phyloP scores from a whole-genome alignment of 2,329 filamentous ascomycete species.

The Colletotrichum sp. region DNA sequence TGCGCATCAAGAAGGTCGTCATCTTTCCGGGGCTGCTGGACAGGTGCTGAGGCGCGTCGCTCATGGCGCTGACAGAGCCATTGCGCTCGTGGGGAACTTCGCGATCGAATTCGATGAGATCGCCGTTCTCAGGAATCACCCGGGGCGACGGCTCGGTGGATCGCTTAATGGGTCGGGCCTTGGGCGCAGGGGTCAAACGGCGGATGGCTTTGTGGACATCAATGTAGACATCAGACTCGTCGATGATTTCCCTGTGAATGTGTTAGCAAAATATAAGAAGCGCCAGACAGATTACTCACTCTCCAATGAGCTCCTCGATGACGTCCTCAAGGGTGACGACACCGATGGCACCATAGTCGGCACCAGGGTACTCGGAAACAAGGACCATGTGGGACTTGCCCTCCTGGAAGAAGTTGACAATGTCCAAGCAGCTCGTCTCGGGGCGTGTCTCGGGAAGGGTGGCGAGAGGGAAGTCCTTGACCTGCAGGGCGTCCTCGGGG shows the following conservation, averaged over 20 bases:
- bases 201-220: slow-evolving; percentile 98
- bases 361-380: slow-evolving; percentile 89
- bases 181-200: slow-evolving; percentile 83
- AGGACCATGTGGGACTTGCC: slow-evolving; percentile 99
- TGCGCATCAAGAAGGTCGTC: slow-evolving; percentile 65
- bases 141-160: slow-evolving; percentile 34
- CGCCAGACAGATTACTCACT: slow-evolving; percentile 63
- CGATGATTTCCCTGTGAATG: slow-evolving; percentile 83
- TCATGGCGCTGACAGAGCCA: slow-evolving; percentile 40
- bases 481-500: slow-evolving; percentile 86
- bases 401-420: slow-evolving; percentile 99
- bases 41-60: slow-evolving; percentile 40
- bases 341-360: slow-evolving; percentile 86
- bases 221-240: slow-evolving; percentile 97
- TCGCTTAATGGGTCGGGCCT: slow-evolving; percentile 61
- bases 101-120: slow-evolving; percentile 45
- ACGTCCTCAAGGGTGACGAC: slow-evolving; percentile 98
- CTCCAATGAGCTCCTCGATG: slow-evolving; percentile 97
- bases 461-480: slow-evolving; percentile 89
- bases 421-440: slow-evolving; percentile 95
- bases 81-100: slow-evolving; percentile 32
- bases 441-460: slow-evolving; percentile 94
- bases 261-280: background rate
- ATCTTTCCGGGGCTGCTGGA: slow-evolving; percentile 53
- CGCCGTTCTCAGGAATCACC: background rate